A percentile compares a stretch with the other conserved stretches of the same genome.
These are phyloP conservation scores for Rhizoctonia solani DNA, from an alignment of 1,284 basidiomycete species.

Conservation along the genomic window DNA sequence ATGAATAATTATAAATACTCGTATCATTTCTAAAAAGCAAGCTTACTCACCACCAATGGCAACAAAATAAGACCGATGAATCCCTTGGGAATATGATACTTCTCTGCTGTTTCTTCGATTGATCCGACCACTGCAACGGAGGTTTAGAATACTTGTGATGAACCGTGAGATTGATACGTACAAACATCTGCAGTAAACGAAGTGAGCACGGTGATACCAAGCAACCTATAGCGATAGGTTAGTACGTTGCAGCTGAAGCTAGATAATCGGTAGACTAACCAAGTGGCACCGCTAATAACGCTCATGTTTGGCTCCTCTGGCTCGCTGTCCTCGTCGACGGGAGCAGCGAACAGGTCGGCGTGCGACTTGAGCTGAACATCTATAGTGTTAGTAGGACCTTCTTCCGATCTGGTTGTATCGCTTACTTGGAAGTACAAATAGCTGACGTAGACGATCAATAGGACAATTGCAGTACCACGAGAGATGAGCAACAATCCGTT, in stretches of 20 bases:
- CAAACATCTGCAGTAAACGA: slow-evolving; percentile 84
- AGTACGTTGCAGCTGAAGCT: slow-evolving; percentile 1
- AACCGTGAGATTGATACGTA: slow-evolving; percentile 47
- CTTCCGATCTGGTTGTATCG: slow-evolving; percentile 34
- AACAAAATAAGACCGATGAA: slow-evolving; percentile 78
- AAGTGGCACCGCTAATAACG: slow-evolving; percentile 60
- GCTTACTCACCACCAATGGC: slow-evolving; percentile 65
- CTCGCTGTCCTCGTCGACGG: slow-evolving; percentile 46
- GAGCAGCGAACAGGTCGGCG: slow-evolving; percentile 48
- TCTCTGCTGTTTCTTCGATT: slow-evolving; percentile 84
- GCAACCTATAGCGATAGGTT: slow-evolving; percentile 50
- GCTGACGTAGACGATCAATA: slow-evolving; percentile 79
- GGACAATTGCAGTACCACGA: slow-evolving; percentile 79
- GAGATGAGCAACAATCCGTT: slow-evolving; percentile 75
- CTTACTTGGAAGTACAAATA: slow-evolving; percentile 79
- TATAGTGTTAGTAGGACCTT: slow-evolving; percentile 7
- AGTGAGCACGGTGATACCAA: slow-evolving; percentile 75
- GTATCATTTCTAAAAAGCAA: background rate
- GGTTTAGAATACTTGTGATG: slow-evolving; percentile 2
- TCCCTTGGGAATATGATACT: slow-evolving; percentile 79
- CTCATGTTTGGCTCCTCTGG: slow-evolving; percentile 68
- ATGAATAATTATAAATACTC: background rate
- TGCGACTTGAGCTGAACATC: slow-evolving; percentile 58
- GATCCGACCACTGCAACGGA: slow-evolving; percentile 72
- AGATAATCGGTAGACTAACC: slow-evolving; percentile 36